Conservation (phyloP, 2,329 filamentous ascomycete genomes). For the Phialophora verrucosa region DNA sequence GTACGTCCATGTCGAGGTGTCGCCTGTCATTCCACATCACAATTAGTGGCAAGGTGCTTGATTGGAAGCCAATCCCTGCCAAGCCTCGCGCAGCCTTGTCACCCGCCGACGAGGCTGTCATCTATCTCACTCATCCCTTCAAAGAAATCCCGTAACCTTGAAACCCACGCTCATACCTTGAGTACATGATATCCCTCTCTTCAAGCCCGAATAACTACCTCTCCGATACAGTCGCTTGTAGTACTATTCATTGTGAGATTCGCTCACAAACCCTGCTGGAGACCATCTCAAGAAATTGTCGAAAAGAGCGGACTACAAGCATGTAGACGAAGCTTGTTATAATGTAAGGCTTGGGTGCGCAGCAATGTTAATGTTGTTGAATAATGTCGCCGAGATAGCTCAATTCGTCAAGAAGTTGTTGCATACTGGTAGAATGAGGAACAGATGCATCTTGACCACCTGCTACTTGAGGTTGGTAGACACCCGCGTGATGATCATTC, state of each 20-base stretch:
- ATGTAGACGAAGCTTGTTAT: not conserved
- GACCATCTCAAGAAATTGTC: not conserved
- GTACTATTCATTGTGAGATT: not conserved
- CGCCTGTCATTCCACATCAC: slow-evolving; percentile 5
- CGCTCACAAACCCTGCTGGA: not conserved
- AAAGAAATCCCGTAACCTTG: not conserved
- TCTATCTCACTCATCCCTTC: not conserved
- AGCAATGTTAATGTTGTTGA: slow-evolving; percentile 43
- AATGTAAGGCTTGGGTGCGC: not conserved
- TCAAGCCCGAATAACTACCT: not conserved
- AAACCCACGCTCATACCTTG: not conserved
- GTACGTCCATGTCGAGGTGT: slow-evolving; percentile 22
- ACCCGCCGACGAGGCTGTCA: not conserved
- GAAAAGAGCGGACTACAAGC: slow-evolving; percentile 11
- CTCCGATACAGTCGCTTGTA: not conserved
- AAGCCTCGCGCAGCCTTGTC: slow-evolving; percentile 6
- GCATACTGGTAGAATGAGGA: slow-evolving; percentile 49
- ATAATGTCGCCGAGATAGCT: slow-evolving; percentile 59
- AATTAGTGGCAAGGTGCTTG: not conserved
- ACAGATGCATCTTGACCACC: slow-evolving; percentile 21
- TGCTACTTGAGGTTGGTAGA: slow-evolving; percentile 19
- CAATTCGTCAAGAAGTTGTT: slow-evolving; percentile 58
- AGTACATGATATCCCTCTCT: not conserved
- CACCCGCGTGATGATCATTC: slow-evolving; percentile 33
- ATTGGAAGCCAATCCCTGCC: slow-evolving; percentile 6